Percentiles rank a stretch among this genome's conserved stretches.
These are phyloP conservation scores for Venturiaceae sp. DNA, from an alignment of 2,329 filamentous ascomycete genomes.

Conservation along the genomic window DNA sequence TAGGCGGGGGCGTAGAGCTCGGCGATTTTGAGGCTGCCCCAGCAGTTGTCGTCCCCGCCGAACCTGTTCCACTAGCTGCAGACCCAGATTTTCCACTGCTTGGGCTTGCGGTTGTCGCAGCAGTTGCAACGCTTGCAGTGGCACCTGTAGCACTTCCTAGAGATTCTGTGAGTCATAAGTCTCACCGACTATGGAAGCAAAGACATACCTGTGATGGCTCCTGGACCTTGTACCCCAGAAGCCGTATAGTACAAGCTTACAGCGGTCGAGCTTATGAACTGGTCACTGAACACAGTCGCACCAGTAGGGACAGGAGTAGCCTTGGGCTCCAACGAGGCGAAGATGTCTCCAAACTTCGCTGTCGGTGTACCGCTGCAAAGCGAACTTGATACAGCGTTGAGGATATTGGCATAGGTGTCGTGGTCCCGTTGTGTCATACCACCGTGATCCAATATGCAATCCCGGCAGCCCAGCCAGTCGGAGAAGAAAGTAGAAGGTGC, in stretches of 20 bases:
- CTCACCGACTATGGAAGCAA: background rate
- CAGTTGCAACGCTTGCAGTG: background rate
- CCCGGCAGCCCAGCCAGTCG: conserved; percentile 33
- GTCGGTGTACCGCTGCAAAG: conserved; percentile 31
- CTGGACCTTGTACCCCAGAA: conserved; percentile 27
- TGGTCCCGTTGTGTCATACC: conserved; percentile 26
- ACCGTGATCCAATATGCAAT: conserved; percentile 32
- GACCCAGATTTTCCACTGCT: background rate
- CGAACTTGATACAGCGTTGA: conserved; percentile 23
- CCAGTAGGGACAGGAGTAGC: conserved; percentile 18
- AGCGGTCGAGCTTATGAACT: conserved; percentile 26
- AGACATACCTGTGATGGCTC: conserved; percentile 29
- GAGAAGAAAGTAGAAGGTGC: conserved; percentile 29
- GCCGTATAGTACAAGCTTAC: conserved; percentile 35
- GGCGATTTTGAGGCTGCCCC: background rate
- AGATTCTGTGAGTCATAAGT: background rate
- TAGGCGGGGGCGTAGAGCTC: background rate
- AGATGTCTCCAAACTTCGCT: conserved; percentile 24
- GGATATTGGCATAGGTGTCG: conserved; percentile 23
- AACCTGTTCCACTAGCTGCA: too few relatives aligned
- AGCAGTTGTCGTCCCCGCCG: background rate
- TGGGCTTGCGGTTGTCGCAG: background rate
- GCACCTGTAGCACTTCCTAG: background rate
- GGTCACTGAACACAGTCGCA: conserved; percentile 22
- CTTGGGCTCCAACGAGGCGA: conserved; percentile 18